phyloP scores from a whole-genome alignment of 495 filamentous ascomycete genomes.

The Hyaloscypha hepaticicola region DNA sequence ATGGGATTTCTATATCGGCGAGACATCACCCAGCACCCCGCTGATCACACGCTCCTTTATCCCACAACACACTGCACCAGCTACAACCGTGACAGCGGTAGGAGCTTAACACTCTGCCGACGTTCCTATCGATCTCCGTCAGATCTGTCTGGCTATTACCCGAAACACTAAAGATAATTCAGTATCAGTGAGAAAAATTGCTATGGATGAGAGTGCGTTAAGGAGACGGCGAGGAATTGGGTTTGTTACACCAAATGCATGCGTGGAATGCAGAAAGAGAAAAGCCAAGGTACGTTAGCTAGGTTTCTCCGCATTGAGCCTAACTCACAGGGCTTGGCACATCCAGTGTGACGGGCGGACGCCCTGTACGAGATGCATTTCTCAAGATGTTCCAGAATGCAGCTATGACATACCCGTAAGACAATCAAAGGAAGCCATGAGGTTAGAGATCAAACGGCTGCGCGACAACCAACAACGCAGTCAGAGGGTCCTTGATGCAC shows the following conservation, averaged over 20 bases:
- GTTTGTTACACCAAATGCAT: conserved; percentile 52
- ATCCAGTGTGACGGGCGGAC: conserved; percentile 48
- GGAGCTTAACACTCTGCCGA: too few species aligned
- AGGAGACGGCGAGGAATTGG: conserved; percentile 30
- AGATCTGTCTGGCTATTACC: too few species aligned
- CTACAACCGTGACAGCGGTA: too few species aligned
- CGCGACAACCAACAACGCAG: conserved; percentile 32
- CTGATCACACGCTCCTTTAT: too few species aligned
- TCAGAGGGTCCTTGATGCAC: background rate
- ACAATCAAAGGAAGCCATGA: conserved; percentile 50
- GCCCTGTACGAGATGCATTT: conserved; percentile 47
- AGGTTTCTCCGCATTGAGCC: background rate
- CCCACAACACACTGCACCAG: too few species aligned
- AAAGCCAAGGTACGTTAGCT: conserved; percentile 44
- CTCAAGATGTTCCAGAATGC: conserved; percentile 42
- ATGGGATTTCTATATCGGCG: too few species aligned
- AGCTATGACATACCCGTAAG: conserved; percentile 50
- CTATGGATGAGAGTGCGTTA: background rate
- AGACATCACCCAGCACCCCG: too few species aligned
- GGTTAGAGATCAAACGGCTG: conserved; percentile 47
- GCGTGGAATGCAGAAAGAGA: conserved; percentile 54
- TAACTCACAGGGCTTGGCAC: background rate
- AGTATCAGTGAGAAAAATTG: too few species aligned
- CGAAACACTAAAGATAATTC: too few species aligned
- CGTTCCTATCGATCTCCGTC: too few species aligned